Evolutionary conservation across 1,284 basidiomycete species (phyloP).

Genomic region (Irpex sp.): DNA sequence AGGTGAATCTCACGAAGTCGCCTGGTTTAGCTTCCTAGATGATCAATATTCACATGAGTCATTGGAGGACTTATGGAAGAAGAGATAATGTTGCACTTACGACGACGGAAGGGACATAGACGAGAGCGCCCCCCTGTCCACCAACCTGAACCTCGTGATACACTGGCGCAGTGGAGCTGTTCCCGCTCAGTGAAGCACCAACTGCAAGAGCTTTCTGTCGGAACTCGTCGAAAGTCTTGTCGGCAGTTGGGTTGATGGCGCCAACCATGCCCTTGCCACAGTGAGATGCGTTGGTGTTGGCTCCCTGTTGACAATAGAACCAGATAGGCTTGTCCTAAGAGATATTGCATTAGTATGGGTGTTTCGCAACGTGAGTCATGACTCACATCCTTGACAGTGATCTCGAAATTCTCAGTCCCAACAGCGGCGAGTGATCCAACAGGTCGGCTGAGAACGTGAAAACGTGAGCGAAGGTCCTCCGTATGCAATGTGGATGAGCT

Average conservation of each 20-base stretch:
- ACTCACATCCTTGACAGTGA: constrained; percentile 47
- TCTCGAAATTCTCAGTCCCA: constrained; percentile 12
- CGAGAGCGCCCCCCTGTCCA: background rate
- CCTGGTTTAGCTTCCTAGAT: constrained; percentile 43
- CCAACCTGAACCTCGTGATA: constrained; percentile 1
- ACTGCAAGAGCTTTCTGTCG: constrained; percentile 3
- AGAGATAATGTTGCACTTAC: background rate
- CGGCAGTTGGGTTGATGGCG: constrained; percentile 4
- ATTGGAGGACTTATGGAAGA: background rate
- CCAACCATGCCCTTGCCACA: constrained; percentile 12
- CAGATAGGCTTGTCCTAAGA: constrained; percentile 3
- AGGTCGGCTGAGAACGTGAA: background rate
- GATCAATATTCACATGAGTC: constrained; percentile 25
- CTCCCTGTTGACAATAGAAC: constrained; percentile 10
- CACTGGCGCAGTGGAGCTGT: background rate
- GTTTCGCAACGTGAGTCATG: constrained; percentile 1
- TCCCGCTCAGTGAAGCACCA: constrained; percentile 1
- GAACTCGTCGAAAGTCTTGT: background rate
- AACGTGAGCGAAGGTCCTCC: too few species aligned
- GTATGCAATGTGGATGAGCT: constrained; percentile 13
- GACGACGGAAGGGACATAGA: constrained; percentile 2
- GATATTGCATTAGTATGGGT: background rate
- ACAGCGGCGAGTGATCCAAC: background rate
- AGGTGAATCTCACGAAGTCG: constrained; percentile 49
- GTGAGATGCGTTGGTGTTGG: constrained; percentile 6